These are phyloP conservation scores for Termitomyces sp. DNA, from an alignment of 768 basidiomycete species.

Conservation along the genomic window DNA sequence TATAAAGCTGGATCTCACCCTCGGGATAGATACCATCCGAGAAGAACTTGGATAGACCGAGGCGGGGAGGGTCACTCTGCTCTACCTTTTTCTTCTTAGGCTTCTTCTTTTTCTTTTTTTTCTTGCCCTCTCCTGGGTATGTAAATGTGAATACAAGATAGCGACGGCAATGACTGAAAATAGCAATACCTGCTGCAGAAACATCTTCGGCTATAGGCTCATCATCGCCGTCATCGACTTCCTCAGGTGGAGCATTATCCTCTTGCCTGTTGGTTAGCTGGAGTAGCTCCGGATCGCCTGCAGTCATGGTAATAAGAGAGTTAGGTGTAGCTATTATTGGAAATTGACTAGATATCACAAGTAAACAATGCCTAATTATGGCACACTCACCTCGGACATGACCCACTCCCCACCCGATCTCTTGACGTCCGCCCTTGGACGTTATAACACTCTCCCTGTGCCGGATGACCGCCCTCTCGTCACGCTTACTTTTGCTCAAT, in stretches of 20 bases:
- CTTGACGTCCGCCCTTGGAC: conserved; percentile 18
- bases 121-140: conserved; percentile 48
- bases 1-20: conserved; percentile 89
- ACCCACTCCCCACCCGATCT: conserved; percentile 17
- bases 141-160: not conserved
- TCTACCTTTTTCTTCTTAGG: conserved; percentile 76
- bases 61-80: conserved; percentile 89
- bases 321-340: not conserved
- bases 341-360: not conserved
- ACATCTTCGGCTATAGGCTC: conserved; percentile 12
- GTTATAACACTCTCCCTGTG: conserved; percentile 13
- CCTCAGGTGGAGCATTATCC: conserved; percentile 8
- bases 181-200: conserved; percentile 12
- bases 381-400: not conserved
- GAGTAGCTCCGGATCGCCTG: conserved; percentile 5
- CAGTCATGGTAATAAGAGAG: conserved; percentile 5
- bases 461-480: conserved; percentile 44
- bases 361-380: conserved; percentile 8
- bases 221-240: conserved; percentile 19
- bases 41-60: conserved; percentile 87
- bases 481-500: conserved; percentile 85
- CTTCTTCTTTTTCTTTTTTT: conserved; percentile 95
- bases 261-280: conserved; percentile 10
- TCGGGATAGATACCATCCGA: conserved; percentile 83
- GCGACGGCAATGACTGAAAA: conserved; percentile 2